Evolutionary conservation across 2,329 filamentous ascomycete genomes (phyloP), one percentile per base, ranked within the genome.

Genomic region (Cladosporium sp.): DNA sequence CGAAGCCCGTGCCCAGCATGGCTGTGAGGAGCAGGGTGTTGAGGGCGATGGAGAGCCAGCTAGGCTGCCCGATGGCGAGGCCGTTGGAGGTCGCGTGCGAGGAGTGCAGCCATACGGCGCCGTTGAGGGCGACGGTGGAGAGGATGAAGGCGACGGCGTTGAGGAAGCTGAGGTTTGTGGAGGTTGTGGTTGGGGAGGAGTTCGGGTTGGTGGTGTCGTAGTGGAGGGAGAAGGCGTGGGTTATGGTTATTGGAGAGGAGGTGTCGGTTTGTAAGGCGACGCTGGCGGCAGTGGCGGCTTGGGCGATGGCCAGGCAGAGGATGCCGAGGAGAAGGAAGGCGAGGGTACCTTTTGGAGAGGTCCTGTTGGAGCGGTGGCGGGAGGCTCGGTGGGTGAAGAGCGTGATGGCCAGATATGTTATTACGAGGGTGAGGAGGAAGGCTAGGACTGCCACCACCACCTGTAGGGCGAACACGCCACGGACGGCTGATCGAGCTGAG

Each of bases 71-170:
- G 14, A 51, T 22, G 13, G 22, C 41, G 6, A 48, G 42, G 16
- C 52, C 52, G 31, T 54, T 54, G 14, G 34, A 10, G 2, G 42
- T 45, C 11, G 43, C 46, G 31, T 54, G 52, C 11, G 33, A 41
- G 6, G 46, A 41, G 35, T 54, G 46, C 11, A 54, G 18, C 52
- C 52, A 54, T 11, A 51, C 46, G 3, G 38, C 52, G 22, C 52
- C 52, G 41, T 50, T 54, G 16, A 54, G 28, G n/a, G 42, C 18
- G 34, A 48, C 37, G 16, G 52, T 50, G 19, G 44, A 50, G 42
- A 54, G 32, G 46, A 54, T 54, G 42, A 49, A 41, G 4, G 46
- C 46, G 18, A 54, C 40, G n/a, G 46, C 46, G 14, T 34, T 51
- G 8, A 44, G 16, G 34, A 50, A 54, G 35, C 46, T 45, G 19